A percentile compares a stretch with the other conserved stretches of the same genome.
Conservation (phyloP, 139 green algal species). For the Pycnococcus provasolii region DNA sequence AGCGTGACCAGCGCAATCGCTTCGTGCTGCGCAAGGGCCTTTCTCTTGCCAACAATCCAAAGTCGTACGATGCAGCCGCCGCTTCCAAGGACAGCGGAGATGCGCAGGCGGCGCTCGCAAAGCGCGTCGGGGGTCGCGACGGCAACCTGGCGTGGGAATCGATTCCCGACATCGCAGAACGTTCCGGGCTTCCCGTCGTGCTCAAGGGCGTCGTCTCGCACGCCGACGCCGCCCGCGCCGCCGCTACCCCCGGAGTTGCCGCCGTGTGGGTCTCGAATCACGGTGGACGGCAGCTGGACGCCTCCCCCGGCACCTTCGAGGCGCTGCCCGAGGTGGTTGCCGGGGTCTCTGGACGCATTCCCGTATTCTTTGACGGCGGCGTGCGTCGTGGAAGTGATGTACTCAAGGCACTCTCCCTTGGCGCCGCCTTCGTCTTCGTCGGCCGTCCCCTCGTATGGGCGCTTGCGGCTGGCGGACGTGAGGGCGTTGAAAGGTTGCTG, state of each 20-base stretch:
- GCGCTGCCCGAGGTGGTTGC: slow-evolving; percentile 40
- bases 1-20: slow-evolving; percentile 56
- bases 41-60: slow-evolving; percentile 34
- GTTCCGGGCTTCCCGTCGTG: slow-evolving; percentile 65
- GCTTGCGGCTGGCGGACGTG: slow-evolving; percentile 61
- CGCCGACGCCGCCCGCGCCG: slow-evolving; percentile 53
- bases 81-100: background rate
- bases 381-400: slow-evolving; percentile 79
- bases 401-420: slow-evolving; percentile 83
- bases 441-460: slow-evolving; percentile 82
- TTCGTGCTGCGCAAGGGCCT: slow-evolving; percentile 47
- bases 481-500: slow-evolving; percentile 43
- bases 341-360: slow-evolving; percentile 52
- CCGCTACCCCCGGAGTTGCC: slow-evolving; percentile 49
- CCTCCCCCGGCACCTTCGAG: slow-evolving; percentile 54
- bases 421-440: slow-evolving; percentile 71
- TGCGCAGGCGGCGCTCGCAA: background rate
- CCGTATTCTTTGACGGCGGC: slow-evolving; percentile 76
- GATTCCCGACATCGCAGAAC: background rate
- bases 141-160: slow-evolving; percentile 57
- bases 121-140: slow-evolving; percentile 25
- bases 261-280: slow-evolving; percentile 81
- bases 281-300: slow-evolving; percentile 82
- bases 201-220: slow-evolving; percentile 73
- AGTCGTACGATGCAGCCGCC: background rate